These are phyloP conservation scores for Prunus davidiana DNA, from an alignment of 306 rosid genomes.

Conservation along the genomic window DNA sequence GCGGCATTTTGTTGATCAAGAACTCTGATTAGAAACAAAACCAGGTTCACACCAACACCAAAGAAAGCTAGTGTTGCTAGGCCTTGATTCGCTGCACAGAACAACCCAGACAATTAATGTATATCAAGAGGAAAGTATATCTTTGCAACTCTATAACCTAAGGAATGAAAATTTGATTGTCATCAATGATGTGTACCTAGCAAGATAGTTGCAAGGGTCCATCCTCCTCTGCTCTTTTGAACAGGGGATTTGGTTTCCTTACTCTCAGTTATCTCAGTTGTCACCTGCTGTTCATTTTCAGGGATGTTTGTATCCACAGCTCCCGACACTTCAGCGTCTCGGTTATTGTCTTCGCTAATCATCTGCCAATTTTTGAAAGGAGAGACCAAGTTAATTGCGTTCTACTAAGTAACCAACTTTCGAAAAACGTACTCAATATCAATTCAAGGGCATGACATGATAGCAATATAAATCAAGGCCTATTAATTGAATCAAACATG, in stretches of 20 bases:
- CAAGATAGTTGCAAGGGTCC: constrained; percentile 24
- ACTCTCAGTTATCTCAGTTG: not conserved
- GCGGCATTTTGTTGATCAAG: constrained; percentile 24
- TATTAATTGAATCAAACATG: not conserved
- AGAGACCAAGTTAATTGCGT: not conserved
- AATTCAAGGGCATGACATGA: no score
- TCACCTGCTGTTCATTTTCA: not conserved
- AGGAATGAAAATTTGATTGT: not conserved
- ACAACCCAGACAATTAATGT: not conserved
- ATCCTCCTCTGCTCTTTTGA: constrained; percentile 24
- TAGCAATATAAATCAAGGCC: no score
- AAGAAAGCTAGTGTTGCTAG: constrained; percentile 36
- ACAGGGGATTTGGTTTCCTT: not conserved
- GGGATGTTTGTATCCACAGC: not conserved
- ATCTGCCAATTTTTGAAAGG: not conserved
- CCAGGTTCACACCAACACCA: constrained; percentile 39
- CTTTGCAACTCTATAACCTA: not conserved
- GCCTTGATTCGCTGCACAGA: constrained; percentile 26
- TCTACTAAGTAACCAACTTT: not conserved
- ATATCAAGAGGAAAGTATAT: not conserved
- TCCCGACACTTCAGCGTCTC: not conserved
- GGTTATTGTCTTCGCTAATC: constrained; percentile 1
- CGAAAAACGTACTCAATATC: no score
- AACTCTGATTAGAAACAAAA: constrained; percentile 32
- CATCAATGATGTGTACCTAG: constrained; percentile 12